Conservation (phyloP, 2,329 filamentous ascomycete species). For the Claviceps purpurea region DNA sequence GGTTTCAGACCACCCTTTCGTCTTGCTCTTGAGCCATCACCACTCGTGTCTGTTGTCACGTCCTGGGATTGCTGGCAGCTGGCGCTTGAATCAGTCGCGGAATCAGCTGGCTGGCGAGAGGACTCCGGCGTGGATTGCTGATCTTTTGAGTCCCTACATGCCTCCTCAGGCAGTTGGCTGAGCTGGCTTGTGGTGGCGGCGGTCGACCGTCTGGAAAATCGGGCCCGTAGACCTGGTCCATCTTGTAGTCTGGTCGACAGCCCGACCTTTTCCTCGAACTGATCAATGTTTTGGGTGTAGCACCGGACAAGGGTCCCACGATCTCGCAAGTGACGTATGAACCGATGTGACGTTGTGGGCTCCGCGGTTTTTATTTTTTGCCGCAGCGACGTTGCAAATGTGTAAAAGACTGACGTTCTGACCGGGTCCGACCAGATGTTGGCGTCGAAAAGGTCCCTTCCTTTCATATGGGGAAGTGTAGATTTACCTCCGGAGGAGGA, state of each 20-base stretch:
- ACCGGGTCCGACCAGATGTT: slow-evolving; percentile 56
- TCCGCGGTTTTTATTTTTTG: slow-evolving; percentile 49
- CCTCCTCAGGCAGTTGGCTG: slow-evolving; percentile 25
- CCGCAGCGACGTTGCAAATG: slow-evolving; percentile 54
- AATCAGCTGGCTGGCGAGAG: no score
- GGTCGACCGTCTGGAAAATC: slow-evolving; percentile 40
- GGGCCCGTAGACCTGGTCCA: slow-evolving; percentile 47
- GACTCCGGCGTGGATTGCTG: slow-evolving; percentile 3
- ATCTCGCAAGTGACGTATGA: slow-evolving; percentile 54
- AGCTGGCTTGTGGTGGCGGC: slow-evolving; percentile 19
- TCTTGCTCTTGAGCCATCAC: no score
- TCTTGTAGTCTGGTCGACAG: slow-evolving; percentile 47
- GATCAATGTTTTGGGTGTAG: slow-evolving; percentile 66
- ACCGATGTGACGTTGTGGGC: slow-evolving; percentile 53
- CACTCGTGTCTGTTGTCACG: neutral
- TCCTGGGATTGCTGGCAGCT: neutral
- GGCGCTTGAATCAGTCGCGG: no score
- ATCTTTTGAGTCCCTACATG: neutral
- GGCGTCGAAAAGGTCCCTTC: slow-evolving; percentile 57
- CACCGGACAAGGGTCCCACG: slow-evolving; percentile 55
- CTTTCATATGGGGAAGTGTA: slow-evolving; percentile 49
- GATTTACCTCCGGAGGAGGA: slow-evolving; percentile 19
- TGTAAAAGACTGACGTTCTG: slow-evolving; percentile 58
- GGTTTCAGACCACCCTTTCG: slow-evolving; percentile 7
- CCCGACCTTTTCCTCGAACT: slow-evolving; percentile 57